Percentiles rank a stretch among this genome's conserved stretches.
Evolutionary conservation across 352 stramenopile genomes (phyloP).

Genomic region (Thalassiosira delicatula): DNA sequence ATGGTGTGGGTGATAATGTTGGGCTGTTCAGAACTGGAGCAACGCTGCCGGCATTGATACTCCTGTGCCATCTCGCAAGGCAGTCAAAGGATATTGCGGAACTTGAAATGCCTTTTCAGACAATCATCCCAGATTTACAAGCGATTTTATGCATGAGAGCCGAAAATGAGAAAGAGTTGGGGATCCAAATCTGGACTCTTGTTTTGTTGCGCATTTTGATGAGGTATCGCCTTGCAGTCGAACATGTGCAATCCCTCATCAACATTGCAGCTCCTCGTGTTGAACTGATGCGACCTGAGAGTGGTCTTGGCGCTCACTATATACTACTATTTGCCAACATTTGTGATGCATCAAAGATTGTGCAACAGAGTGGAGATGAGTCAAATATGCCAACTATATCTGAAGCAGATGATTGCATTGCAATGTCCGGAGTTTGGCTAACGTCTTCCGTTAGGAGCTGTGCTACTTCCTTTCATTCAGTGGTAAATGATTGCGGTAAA

Average conservation of each 20-base stretch:
- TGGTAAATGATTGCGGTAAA: conserved; percentile 18
- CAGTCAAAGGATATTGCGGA: conserved; percentile 77
- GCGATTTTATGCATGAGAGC: conserved; percentile 54
- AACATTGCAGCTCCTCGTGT: conserved; percentile 58
- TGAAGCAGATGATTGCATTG: conserved; percentile 35
- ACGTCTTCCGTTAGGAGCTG: conserved; percentile 49
- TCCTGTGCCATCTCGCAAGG: conserved; percentile 72
- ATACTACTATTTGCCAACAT: conserved; percentile 54
- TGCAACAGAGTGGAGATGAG: conserved; percentile 20
- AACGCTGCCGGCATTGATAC: conserved; percentile 57
- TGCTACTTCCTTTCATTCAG: conserved; percentile 27
- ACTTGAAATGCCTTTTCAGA: conserved; percentile 54
- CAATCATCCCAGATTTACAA: conserved; percentile 56
- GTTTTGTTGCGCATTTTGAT: conserved; percentile 77
- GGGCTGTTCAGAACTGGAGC: conserved; percentile 42
- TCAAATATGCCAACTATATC: conserved; percentile 16
- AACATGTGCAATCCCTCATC: conserved; percentile 65
- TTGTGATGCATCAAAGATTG: conserved; percentile 55
- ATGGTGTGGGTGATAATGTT: conserved; percentile 17
- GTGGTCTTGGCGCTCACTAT: conserved; percentile 49
- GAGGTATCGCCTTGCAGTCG: conserved; percentile 74
- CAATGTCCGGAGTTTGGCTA: conserved; percentile 62
- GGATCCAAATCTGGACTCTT: conserved; percentile 70
- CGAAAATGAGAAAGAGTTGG: conserved; percentile 47
- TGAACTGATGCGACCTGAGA: conserved; percentile 36